These are phyloP conservation scores for Penicillium sp. DNA, from an alignment of 2,329 filamentous ascomycete genomes.

Conservation along the genomic window DNA sequence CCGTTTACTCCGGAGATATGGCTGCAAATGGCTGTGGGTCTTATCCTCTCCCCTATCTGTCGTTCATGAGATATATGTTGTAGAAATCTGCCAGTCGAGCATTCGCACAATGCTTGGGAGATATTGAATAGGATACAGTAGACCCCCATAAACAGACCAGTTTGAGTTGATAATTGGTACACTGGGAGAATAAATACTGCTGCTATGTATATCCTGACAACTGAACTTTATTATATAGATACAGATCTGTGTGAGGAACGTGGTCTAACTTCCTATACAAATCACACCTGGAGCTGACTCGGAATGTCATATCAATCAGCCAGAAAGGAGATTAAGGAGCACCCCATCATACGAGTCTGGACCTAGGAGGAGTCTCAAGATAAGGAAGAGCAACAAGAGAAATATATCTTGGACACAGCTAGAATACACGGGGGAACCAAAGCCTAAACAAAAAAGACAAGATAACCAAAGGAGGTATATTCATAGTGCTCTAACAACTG, in stretches of 20 bases:
- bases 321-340: no score
- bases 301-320: no score
- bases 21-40: not conserved
- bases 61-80: not conserved
- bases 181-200: not conserved
- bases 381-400: not conserved
- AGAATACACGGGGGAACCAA: not conserved
- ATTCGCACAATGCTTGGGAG: not conserved
- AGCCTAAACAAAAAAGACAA: not conserved
- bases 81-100: not conserved
- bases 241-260: no score
- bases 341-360: no score
- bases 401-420: not conserved
- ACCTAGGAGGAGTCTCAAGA: not conserved
- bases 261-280: no score
- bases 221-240: no score
- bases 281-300: no score
- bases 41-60: not conserved
- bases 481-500: not conserved
- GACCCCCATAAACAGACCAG: not conserved
- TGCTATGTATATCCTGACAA: no score
- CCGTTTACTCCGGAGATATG: not conserved
- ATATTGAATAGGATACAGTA: not conserved
- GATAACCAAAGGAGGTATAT: conserved; percentile 1
- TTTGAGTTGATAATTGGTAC: not conserved